Evolutionary conservation across 805 yeast species (phyloP).

Genomic region (Candida boleticola): DNA sequence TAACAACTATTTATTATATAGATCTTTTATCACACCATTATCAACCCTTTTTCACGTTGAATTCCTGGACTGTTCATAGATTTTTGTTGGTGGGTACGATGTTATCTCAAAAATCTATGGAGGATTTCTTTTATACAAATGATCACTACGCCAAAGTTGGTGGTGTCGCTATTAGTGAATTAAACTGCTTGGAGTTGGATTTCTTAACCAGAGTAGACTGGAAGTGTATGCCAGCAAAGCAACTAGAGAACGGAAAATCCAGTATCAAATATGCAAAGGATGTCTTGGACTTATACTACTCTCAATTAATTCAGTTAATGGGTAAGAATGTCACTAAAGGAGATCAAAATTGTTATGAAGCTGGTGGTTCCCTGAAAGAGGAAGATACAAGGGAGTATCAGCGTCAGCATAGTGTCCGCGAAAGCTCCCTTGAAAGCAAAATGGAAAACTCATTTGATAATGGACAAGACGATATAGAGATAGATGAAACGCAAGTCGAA

Average conservation of each 20-base stretch:
- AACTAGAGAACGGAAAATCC: slow-evolving; percentile 16
- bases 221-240: slow-evolving; percentile 44
- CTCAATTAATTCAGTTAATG: slow-evolving; percentile 40
- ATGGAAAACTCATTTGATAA: background rate
- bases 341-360: background rate
- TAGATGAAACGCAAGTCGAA: slow-evolving; percentile 1
- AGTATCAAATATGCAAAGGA: slow-evolving; percentile 33
- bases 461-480: background rate
- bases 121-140: slow-evolving; percentile 93
- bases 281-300: slow-evolving; percentile 38
- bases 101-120: slow-evolving; percentile 84
- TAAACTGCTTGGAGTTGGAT: slow-evolving; percentile 86
- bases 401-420: background rate
- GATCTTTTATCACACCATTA: slow-evolving; percentile 79
- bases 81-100: slow-evolving; percentile 88
- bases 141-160: slow-evolving; percentile 95
- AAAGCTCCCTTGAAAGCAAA: background rate
- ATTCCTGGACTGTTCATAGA: slow-evolving; percentile 91
- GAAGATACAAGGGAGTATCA: background rate
- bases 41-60: slow-evolving; percentile 72
- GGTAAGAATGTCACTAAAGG: slow-evolving; percentile 24
- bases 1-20: slow-evolving; percentile 84
- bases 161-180: slow-evolving; percentile 79
- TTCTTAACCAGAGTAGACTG: slow-evolving; percentile 78
- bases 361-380: background rate